These are phyloP conservation scores for Lactarius hatsudake DNA, from an alignment of 768 basidiomycete genomes.

Conservation along the genomic window DNA sequence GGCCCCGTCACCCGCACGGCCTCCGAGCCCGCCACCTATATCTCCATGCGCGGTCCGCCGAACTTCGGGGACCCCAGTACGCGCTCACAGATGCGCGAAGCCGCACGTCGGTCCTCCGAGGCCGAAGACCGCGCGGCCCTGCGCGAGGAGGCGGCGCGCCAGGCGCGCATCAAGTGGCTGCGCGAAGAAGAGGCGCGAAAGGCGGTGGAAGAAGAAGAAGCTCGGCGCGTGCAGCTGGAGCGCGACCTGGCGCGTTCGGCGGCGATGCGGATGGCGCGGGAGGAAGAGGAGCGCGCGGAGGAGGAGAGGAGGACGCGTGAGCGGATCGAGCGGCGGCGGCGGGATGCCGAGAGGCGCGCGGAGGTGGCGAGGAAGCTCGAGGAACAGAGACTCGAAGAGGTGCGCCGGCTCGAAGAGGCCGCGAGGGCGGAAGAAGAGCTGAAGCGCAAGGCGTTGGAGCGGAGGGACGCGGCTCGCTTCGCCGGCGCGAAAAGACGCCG, in stretches of 20 bases:
- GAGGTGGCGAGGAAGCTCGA: conserved; percentile 11
- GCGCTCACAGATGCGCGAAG: conserved; percentile 17
- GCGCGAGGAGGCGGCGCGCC: conserved; percentile 15
- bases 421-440: conserved; percentile 19
- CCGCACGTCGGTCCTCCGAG: not conserved
- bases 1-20: conserved; percentile 4
- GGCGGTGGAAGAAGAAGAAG: conserved; percentile 11
- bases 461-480: conserved; percentile 14
- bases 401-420: conserved; percentile 3
- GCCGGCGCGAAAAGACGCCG: conserved; percentile 18
- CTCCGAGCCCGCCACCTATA: conserved; percentile 2
- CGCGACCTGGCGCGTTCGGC: conserved; percentile 15
- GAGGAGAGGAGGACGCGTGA: conserved; percentile 15
- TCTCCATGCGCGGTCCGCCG: conserved; percentile 13
- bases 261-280: conserved; percentile 5
- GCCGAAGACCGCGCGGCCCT: conserved; percentile 3
- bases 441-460: conserved; percentile 8
- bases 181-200: conserved; percentile 11
- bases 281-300: conserved; percentile 18
- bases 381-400: conserved; percentile 19
- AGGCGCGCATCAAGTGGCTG: conserved; percentile 22
- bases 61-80: conserved; percentile 17
- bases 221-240: conserved; percentile 16
- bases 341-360: conserved; percentile 17
- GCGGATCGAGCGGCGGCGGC: conserved; percentile 16